Conservation (phyloP, 106 monocot genomes). For the Dioscorea alata region DNA sequence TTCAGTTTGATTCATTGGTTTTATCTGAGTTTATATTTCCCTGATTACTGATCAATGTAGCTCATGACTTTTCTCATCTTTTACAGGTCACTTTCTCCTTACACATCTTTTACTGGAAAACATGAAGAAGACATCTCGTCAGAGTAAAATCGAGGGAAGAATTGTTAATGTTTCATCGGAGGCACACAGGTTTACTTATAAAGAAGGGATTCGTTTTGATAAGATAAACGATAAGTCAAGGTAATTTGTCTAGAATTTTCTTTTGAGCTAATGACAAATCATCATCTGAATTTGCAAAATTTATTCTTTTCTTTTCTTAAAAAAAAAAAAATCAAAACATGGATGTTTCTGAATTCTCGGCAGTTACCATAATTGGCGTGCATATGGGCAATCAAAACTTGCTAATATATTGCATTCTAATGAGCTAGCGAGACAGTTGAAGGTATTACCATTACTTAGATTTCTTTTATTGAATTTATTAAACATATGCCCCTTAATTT, state of each 20-base stretch:
- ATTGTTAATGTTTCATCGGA: slow-evolving; percentile 3
- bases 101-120: not conserved
- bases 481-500: not conserved
- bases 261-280: not conserved
- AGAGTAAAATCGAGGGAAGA: slow-evolving; percentile 1
- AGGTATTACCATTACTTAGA: not conserved
- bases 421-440: slow-evolving; percentile 4
- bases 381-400: slow-evolving; percentile 7
- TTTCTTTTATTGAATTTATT: not conserved
- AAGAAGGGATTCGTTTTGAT: slow-evolving; percentile 6
- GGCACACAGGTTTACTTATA: not conserved
- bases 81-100: too few species aligned
- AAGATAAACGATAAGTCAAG: slow-evolving; percentile 1
- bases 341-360: too few species aligned
- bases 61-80: too few species aligned
- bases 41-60: too few species aligned
- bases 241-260: not conserved
- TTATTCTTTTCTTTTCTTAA: not conserved
- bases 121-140: not conserved
- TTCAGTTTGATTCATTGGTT: too few species aligned
- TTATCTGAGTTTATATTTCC: too few species aligned
- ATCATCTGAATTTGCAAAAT: not conserved
- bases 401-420: slow-evolving; percentile 7
- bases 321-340: not conserved
- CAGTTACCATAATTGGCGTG: not conserved